phyloP scores from a whole-genome alignment of 768 basidiomycete genomes.

The Boletus barrowsii region DNA sequence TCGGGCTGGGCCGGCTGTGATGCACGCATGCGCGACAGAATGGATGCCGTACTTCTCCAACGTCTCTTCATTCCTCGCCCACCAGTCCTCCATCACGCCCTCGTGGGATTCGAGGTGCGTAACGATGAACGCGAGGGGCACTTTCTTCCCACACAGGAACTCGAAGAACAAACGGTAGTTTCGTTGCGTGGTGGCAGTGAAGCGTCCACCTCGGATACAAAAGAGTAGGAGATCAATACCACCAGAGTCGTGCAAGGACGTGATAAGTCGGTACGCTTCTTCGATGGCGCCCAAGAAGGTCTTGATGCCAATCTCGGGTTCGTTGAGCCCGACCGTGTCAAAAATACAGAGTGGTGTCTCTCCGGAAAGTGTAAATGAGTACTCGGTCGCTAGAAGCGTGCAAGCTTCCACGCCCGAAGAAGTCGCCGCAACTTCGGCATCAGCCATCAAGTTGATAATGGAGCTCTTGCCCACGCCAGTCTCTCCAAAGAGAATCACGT shows the following conservation, averaged over 20 bases:
- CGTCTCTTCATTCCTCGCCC: background rate
- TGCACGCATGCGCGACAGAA: constrained; percentile 8
- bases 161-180: constrained; percentile 13
- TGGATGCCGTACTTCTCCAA: background rate
- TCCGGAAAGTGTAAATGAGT: background rate
- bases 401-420: background rate
- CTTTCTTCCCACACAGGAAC: constrained; percentile 8
- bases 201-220: constrained; percentile 5
- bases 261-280: constrained; percentile 10
- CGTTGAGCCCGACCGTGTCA: constrained; percentile 11
- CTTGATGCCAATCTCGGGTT: constrained; percentile 2
- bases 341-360: background rate
- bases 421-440: background rate
- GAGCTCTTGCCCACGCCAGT: constrained; percentile 11
- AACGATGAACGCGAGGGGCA: constrained; percentile 11
- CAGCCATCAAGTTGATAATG: constrained; percentile 8
- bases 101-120: constrained; percentile 10
- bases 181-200: constrained; percentile 5
- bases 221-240: constrained; percentile 18
- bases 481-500: constrained; percentile 7
- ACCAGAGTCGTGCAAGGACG: background rate
- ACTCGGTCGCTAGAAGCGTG: background rate
- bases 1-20: constrained; percentile 1
- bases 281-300: constrained; percentile 4
- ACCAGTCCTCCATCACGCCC: constrained; percentile 12